Evolutionary conservation across 129 eudicot genomes (phyloP), one percentile per base, ranked within the genome.

Genomic region (Flaveria ramosissima): DNA sequence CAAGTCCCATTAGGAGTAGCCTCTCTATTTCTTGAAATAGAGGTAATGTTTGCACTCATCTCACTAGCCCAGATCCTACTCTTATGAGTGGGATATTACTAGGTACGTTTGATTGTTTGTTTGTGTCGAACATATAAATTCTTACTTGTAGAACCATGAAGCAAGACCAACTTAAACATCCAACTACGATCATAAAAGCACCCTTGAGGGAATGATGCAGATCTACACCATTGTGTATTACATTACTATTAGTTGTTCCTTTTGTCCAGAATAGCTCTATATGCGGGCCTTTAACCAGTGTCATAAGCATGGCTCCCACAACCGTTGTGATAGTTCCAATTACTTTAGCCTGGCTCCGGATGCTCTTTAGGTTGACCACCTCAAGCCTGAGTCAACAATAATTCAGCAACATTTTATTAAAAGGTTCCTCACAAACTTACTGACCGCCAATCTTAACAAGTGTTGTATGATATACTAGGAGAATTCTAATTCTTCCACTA

Each of bases 251-350:
- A 72, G 64, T 70, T 73, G 77, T 72, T 77, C 73, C 87, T 68
- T 76, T 84, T 46, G 90, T 91, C 98, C 97, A 90, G 51, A 89
- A 84, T 12, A 91, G 71, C 57, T 87, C 84, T 6, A 94, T 10
- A 21, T 83, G 62, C 1, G 97, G 99, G 42, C 99, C 99, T 83
- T 82, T 86, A 14, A 89, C 88, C 15, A 91, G 83, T 14, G 97
- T 94, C 99, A 94, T 94, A 77, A 94, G 78, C 93, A 91, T 93
- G 71, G 98, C 98, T 76, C 98, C 98, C 47, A 83, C 97, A 23
- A 93, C 89, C 0, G 98, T 91, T 41, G 88, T 87, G n/a, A 91
- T 45, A 10, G 97, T 94, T 16, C 99, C 99, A 6, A 84, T 78
- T 76, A 94, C 80, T 84, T 94, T 94, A 6, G 99, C 99, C 67